Base-by-base conservation (phyloP, 192 early-diverging fungal genomes). In the Oehlia diaphana region DNA sequence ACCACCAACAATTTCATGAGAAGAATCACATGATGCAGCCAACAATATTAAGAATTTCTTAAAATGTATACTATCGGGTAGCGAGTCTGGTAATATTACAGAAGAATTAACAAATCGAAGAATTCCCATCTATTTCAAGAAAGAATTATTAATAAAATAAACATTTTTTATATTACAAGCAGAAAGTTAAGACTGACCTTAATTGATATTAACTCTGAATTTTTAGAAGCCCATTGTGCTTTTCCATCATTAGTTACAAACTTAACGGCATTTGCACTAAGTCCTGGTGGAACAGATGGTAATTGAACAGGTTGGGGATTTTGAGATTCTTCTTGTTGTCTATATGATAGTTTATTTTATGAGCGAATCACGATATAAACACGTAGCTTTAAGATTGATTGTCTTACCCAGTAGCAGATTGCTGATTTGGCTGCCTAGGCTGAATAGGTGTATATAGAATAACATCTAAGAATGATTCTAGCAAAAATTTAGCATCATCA, bases 221-320 rank as follows among this genome's bases (percentile, higher is more conserved):
- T 79, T 3, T 76, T 63, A 3, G 37, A 70, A n/a, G 79, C 74
- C 95, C 95, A 98, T 14, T 81, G 14, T 19, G 91, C 92, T 76
- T 95, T 96, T 23, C 89, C 88, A 33, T 88, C 86, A 80, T 95
- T 93, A 0, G 95, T 94, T 10, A 95, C 79, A 63, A 88, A 86
- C 4, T 84, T 80, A 9, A 93, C 80, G 1, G 88, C 87, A 13
- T 79, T 72, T 53, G 77, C 85, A 70, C 86, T 88, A 33, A 95
- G 75, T 5, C 93, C 93, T 31, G 63, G 37, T 63, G 82, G 66
- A 9, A 73, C 50, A 9, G 81, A 7, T 72, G 65, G 10, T 53
- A 23, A 26, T 72, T 37, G 76, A 44, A n/a, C 78, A n/a, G 75
- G 26, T 21, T 28, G 23, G 26, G 47, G 71, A 50, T 33, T 73